phyloP scores from a whole-genome alignment of 768 basidiomycete species.

The Phaeolepiota aurea region DNA sequence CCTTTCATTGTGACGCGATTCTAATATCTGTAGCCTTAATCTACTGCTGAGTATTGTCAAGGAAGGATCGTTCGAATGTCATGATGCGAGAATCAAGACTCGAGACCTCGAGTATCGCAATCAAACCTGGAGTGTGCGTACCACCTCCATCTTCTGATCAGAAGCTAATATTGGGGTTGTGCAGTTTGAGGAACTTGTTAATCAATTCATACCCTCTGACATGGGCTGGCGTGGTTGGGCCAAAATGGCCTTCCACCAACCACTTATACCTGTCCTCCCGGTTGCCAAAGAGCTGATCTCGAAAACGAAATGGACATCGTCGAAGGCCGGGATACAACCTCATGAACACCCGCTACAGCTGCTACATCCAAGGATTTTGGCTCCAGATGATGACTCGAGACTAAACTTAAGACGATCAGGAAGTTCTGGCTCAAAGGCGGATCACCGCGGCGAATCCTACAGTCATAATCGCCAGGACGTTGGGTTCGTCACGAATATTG shows the following conservation, averaged over 20 bases:
- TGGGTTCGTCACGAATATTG: conserved; percentile 11
- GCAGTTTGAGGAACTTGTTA: conserved; percentile 76
- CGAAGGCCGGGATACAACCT: conserved; percentile 24
- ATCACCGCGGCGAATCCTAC: conserved; percentile 15
- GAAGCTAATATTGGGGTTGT: too few species aligned
- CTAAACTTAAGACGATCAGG: conserved; percentile 1
- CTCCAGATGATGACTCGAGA: conserved; percentile 17
- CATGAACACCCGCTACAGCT: conserved; percentile 23
- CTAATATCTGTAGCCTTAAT: conserved; percentile 39
- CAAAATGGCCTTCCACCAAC: conserved; percentile 77
- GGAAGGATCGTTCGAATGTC: conserved; percentile 78
- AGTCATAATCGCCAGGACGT: conserved; percentile 19
- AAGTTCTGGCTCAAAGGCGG: conserved; percentile 5
- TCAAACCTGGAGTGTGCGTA: conserved; percentile 72
- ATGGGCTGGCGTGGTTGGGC: conserved; percentile 78
- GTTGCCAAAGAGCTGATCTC: conserved; percentile 72
- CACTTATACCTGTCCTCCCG: conserved; percentile 67
- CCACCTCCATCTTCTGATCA: conserved; percentile 1
- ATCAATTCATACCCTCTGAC: conserved; percentile 73
- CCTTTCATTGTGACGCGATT: conserved; percentile 4
- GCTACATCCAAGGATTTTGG: conserved; percentile 19
- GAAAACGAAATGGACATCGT: conserved; percentile 65
- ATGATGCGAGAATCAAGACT: conserved; percentile 71
- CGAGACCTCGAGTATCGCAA: conserved; percentile 77
- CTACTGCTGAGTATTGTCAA: conserved; percentile 73